Conservation (phyloP, 768 basidiomycete species). For the Rickenella mellea region DNA sequence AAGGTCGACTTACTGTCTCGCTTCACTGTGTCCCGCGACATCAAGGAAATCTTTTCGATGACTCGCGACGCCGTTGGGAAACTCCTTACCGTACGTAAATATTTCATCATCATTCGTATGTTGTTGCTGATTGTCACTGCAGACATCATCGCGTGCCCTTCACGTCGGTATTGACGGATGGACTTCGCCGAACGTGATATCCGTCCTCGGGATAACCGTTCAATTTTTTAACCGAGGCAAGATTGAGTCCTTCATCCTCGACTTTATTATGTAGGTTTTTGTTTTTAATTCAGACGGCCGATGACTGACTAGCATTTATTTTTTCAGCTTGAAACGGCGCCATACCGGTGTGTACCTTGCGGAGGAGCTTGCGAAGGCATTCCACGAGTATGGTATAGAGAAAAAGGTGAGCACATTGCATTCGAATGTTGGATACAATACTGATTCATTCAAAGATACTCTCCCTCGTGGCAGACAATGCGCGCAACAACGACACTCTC, state of each 20-base stretch:
- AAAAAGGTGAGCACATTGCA: neutral
- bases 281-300: no score
- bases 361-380: neutral
- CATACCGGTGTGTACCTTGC: conserved; percentile 3
- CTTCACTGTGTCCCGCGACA: conserved; percentile 7
- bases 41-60: conserved; percentile 7
- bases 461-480: neutral
- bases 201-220: conserved; percentile 18
- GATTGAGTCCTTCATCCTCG: conserved; percentile 11
- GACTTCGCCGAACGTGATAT: conserved; percentile 19
- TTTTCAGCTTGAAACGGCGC: no score
- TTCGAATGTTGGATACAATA: neutral
- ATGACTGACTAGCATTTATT: no score
- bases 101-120: neutral
- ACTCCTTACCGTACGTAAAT: conserved; percentile 1
- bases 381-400: conserved; percentile 1
- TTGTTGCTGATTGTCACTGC: no score
- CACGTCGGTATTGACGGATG: conserved; percentile 21
- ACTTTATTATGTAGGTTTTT: conserved; percentile 15
- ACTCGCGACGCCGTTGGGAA: neutral
- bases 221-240: conserved; percentile 13
- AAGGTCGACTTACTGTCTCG: conserved; percentile 9
- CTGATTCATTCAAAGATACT: neutral
- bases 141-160: conserved; percentile 8
- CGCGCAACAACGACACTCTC: neutral